phyloP scores from a whole-genome alignment of 495 filamentous ascomycete genomes.

The Xylaria scruposa region DNA sequence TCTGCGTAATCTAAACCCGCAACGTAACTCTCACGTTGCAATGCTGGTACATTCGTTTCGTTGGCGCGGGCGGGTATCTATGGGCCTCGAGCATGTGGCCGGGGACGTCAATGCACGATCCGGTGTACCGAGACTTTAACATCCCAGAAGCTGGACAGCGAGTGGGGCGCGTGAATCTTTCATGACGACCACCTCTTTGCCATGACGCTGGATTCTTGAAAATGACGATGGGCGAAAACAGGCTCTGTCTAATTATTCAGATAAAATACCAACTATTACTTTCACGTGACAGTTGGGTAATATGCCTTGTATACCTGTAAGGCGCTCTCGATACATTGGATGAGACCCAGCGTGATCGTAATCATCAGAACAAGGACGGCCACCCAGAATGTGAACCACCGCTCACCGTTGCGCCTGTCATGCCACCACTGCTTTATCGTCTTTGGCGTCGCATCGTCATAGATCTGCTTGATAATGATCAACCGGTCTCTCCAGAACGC shows the following conservation, averaged over 20 bases:
- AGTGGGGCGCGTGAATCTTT: not conserved
- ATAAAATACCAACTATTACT: too few relatives aligned
- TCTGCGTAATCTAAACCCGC: too few relatives aligned
- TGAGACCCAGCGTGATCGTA: conserved; percentile 58
- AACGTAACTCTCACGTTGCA: too few relatives aligned
- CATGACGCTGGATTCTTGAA: not conserved
- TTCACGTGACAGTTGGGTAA: conserved; percentile 33
- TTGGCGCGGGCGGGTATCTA: too few relatives aligned
- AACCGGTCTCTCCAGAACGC: conserved; percentile 59
- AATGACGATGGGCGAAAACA: not conserved
- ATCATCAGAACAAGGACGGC: conserved; percentile 54
- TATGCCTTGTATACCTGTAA: conserved; percentile 39
- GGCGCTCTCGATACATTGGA: conserved; percentile 56
- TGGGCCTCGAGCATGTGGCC: too few relatives aligned
- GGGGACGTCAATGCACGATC: too few relatives aligned
- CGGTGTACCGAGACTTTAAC: not conserved
- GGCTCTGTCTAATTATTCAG: not conserved
- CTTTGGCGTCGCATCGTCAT: conserved; percentile 56
- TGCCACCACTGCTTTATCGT: conserved; percentile 58
- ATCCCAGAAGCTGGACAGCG: not conserved
- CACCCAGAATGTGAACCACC: conserved; percentile 65
- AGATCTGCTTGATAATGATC: conserved; percentile 58
- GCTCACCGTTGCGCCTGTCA: conserved; percentile 55
- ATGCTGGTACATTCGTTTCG: too few relatives aligned
- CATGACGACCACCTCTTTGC: not conserved